Conservation (phyloP, 2,329 filamentous ascomycete genomes). For the Ampelomyces quisqualis region DNA sequence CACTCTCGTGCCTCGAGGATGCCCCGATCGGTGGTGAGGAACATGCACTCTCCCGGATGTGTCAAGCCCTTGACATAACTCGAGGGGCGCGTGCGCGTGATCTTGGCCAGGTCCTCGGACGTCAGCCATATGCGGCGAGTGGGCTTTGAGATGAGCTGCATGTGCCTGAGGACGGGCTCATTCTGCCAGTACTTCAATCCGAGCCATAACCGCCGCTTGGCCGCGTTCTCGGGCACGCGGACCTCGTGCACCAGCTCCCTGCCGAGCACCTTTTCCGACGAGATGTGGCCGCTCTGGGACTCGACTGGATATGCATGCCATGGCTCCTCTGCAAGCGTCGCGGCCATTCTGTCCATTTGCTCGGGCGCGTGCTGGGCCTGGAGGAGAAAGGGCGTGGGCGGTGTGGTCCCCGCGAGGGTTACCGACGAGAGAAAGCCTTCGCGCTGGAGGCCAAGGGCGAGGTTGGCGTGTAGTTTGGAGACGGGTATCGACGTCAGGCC, state of each 20-base stretch:
- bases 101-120: conserved; percentile 60
- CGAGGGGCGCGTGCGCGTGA: conserved; percentile 68
- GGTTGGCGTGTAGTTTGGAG: conserved; percentile 74
- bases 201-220: conserved; percentile 77
- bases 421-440: conserved; percentile 80
- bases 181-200: conserved; percentile 89
- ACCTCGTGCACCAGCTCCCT: conserved; percentile 25
- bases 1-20: conserved; percentile 82
- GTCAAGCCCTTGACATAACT: conserved; percentile 70
- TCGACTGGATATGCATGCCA: conserved; percentile 36
- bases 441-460: conserved; percentile 76
- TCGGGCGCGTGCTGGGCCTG: conserved; percentile 34
- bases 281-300: background rate
- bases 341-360: conserved; percentile 30
- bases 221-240: conserved; percentile 59
- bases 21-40: conserved; percentile 73
- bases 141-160: conserved; percentile 70
- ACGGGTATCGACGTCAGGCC: conserved; percentile 80
- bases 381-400: conserved; percentile 44
- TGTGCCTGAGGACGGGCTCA: conserved; percentile 70
- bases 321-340: conserved; percentile 46
- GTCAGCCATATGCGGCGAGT: conserved; percentile 70
- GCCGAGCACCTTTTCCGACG: conserved; percentile 15
- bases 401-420: conserved; percentile 67
- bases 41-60: conserved; percentile 77